phyloP scores from a whole-genome alignment of 2,329 filamentous ascomycete genomes.

The Metarhizium anisopliae region DNA sequence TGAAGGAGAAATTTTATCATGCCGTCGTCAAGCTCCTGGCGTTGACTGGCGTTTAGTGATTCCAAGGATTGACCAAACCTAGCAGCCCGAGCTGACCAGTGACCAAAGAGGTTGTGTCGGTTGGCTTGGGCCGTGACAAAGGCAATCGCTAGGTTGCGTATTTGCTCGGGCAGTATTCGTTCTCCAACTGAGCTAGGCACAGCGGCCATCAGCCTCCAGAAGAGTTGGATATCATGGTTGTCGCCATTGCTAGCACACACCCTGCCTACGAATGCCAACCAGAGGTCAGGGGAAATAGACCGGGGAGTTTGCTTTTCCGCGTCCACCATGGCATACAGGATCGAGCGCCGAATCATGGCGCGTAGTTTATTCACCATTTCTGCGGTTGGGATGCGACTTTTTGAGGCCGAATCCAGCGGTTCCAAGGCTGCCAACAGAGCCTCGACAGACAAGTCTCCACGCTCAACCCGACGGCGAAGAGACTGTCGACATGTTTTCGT shows the following conservation, averaged over 20 bases:
- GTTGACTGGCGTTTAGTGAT: conserved; percentile 6
- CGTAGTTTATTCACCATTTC: conserved; percentile 8
- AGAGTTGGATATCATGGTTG: conserved; percentile 11
- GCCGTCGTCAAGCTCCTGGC: conserved; percentile 5
- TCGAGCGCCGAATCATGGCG: conserved; percentile 12
- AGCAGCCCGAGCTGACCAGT: conserved; percentile 11
- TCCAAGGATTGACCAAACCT: conserved; percentile 11
- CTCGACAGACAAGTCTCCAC: conserved; percentile 9
- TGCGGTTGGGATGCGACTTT: conserved; percentile 7
- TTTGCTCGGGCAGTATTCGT: conserved; percentile 6
- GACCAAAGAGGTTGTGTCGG: conserved; percentile 8
- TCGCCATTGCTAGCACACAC: conserved; percentile 7
- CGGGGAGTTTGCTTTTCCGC: conserved; percentile 2
- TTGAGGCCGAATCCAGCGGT: conserved; percentile 11
- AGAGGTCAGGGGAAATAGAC: conserved; percentile 8
- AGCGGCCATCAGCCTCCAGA: conserved; percentile 9
- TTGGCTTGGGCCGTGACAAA: conserved; percentile 13
- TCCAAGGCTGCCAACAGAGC: conserved; percentile 9
- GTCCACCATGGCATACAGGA: conserved; percentile 10
- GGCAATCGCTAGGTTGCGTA: conserved; percentile 7
- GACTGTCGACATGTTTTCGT: conserved; percentile 8
- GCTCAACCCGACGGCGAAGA: conserved; percentile 8
- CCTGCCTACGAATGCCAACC: conserved; percentile 9
- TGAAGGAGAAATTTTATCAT: conserved; percentile 9
- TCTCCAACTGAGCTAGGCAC: conserved; percentile 10